Evolutionary conservation across 805 yeast genomes (phyloP).

Genomic region (Kazachstania taianensis): DNA sequence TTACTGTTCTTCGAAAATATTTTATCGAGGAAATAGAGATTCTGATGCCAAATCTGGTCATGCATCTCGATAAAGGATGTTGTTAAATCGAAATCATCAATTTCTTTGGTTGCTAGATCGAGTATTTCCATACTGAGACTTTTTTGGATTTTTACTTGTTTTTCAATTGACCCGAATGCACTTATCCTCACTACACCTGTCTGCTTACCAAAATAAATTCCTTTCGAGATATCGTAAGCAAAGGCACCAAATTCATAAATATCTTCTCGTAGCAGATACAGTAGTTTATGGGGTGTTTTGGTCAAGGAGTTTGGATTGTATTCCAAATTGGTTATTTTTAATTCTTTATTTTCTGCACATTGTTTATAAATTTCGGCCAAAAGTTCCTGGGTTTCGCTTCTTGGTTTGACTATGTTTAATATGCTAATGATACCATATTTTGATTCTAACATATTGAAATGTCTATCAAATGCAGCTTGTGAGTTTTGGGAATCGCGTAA

Average conservation of each 20-base stretch:
- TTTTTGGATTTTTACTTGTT: constrained; percentile 66
- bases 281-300: constrained; percentile 29
- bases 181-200: constrained; percentile 85
- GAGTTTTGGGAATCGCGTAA: constrained; percentile 75
- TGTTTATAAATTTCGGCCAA: constrained; percentile 51
- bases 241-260: constrained; percentile 78
- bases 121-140: constrained; percentile 66
- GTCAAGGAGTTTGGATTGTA: constrained; percentile 30
- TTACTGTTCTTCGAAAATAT: constrained; percentile 46
- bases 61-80: constrained; percentile 54
- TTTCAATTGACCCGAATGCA: constrained; percentile 80
- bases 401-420: constrained; percentile 60
- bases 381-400: constrained; percentile 56
- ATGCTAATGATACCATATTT: constrained; percentile 81
- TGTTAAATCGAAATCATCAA: constrained; percentile 32
- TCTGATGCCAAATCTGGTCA: constrained; percentile 84
- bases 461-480: constrained; percentile 77
- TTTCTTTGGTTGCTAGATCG: constrained; percentile 31
- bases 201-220: constrained; percentile 65
- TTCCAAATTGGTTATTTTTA: constrained; percentile 32
- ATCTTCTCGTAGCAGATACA: constrained; percentile 52
- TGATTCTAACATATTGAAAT: constrained; percentile 57
- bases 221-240: constrained; percentile 51
- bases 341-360: constrained; percentile 34
- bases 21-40: constrained; percentile 74